phyloP scores from a whole-genome alignment of 2,329 filamentous ascomycete genomes.

The Diaporthe humulicola region DNA sequence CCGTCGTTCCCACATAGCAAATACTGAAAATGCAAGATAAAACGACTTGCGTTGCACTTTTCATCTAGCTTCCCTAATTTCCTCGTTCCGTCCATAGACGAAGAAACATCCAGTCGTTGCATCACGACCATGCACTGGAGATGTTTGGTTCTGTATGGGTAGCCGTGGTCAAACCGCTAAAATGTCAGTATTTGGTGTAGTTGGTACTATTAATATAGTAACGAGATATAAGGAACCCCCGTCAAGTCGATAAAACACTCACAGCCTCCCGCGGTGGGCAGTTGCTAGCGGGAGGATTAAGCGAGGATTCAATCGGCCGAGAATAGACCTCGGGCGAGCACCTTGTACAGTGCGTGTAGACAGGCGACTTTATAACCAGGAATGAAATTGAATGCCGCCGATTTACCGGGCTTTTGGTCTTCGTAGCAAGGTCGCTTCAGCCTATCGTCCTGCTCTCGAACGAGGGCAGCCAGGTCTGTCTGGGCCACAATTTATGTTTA shows the following conservation, averaged over 20 bases:
- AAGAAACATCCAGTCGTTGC: not conserved
- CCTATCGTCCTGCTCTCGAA: not conserved
- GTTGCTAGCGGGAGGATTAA: not conserved
- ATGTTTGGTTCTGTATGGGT: not conserved
- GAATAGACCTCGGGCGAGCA: not conserved
- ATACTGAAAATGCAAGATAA: too few species aligned
- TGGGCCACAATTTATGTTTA: not conserved
- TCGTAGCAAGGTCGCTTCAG: not conserved
- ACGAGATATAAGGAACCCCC: not conserved
- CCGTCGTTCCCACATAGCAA: too few species aligned
- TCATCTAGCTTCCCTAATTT: not conserved
- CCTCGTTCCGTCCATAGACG: not conserved
- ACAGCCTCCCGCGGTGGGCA: conserved; percentile 4
- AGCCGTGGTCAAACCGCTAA: not conserved
- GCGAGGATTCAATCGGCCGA: conserved; percentile 1
- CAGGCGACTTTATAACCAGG: not conserved
- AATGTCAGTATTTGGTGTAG: not conserved
- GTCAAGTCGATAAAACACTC: conserved; percentile 9
- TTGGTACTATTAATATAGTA: not conserved
- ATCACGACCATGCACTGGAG: not conserved
- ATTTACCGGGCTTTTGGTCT: not conserved
- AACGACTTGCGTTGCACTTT: not conserved
- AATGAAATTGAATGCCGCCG: not conserved
- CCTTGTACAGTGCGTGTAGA: not conserved
- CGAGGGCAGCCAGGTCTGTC: not conserved